Base-by-base conservation (phyloP, 257 asterid genomes). In the Cruciata laevipes region DNA sequence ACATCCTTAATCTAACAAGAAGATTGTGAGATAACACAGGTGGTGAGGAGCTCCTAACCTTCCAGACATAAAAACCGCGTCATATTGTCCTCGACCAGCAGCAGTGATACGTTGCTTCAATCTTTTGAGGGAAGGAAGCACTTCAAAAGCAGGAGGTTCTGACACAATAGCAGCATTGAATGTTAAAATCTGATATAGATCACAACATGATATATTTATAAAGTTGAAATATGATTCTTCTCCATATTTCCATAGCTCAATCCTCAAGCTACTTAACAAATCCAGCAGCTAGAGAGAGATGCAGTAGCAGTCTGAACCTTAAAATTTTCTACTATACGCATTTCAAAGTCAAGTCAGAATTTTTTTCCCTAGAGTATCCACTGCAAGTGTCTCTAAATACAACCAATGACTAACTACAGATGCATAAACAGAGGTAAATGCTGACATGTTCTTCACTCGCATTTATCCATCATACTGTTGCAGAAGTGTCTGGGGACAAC, bases 21-120 rank as follows among this genome's bases (percentile, higher is more conserved):
- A 12, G 31, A 49, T 4, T 30, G 17, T 49, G 18, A 27, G 70
- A 66, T 49, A 18, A 9, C n/a, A 16, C 30, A 5, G 35, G 25
- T 67, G 47, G 60, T 17, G 49, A 52, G 25, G 24, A 31, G 44
- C 52, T 61, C 56, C 6, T 44, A 82, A 92, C 97, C 98, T 92
- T 59, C 98, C 98, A 18, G 98, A 92, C 97, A 92, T 89, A 83
- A 92, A 92, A 74, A 89, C 95, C 5, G 97, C 96, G 69, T 79
- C 89, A 63, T 89, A 92, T 66, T 85, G 91, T 51, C 97, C 96
- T 81, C 87, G 83, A 31, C 98, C 93, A 11, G 96, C 98, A 24
- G 91, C 92, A 60, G 75, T 68, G 58, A 92, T 78, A 30, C 97
- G 96, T 55, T 87, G 89, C 73, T 92, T 92, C 70, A 92, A 71